Conservation (phyloP, 352 stramenopile genomes). For the Aphanomyces astaci region DNA sequence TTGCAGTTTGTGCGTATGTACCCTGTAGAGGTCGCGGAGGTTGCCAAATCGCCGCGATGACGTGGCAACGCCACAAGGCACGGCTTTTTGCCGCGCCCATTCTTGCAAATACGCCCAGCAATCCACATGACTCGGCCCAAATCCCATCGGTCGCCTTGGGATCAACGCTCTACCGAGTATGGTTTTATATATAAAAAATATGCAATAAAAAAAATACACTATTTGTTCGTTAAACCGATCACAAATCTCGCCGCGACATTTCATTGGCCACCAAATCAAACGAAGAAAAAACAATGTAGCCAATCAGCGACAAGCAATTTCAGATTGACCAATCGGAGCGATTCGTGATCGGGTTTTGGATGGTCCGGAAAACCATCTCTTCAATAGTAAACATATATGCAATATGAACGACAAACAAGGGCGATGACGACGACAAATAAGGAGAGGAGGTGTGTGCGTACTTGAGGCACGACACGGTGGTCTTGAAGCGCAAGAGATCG, state of each 20-base stretch:
- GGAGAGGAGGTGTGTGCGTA: slow-evolving; percentile 41
- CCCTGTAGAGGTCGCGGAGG: slow-evolving; percentile 15
- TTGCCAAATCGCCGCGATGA: slow-evolving; percentile 16
- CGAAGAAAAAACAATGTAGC: background rate
- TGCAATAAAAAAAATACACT: no score
- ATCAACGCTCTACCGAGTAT: slow-evolving; percentile 22
- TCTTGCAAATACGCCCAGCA: slow-evolving; percentile 18
- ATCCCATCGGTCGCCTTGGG: background rate
- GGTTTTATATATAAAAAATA: no score
- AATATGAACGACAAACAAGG: background rate
- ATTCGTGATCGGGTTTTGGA: no score
- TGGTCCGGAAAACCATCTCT: no score
- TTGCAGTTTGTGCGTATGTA: background rate
- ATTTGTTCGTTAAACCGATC: no score
- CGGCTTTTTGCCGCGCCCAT: slow-evolving; percentile 4
- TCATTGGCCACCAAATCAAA: no score
- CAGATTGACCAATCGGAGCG: no score
- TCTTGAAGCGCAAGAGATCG: slow-evolving; percentile 54
- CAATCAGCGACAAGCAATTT: background rate
- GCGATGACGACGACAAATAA: background rate
- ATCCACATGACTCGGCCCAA: slow-evolving; percentile 17
- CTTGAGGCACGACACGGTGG: slow-evolving; percentile 73
- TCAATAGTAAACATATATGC: no score
- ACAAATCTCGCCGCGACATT: background rate
- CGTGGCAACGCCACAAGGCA: background rate